Base-by-base conservation (phyloP, 192 early-diverging fungal genomes). In the Pilaira anomala region DNA sequence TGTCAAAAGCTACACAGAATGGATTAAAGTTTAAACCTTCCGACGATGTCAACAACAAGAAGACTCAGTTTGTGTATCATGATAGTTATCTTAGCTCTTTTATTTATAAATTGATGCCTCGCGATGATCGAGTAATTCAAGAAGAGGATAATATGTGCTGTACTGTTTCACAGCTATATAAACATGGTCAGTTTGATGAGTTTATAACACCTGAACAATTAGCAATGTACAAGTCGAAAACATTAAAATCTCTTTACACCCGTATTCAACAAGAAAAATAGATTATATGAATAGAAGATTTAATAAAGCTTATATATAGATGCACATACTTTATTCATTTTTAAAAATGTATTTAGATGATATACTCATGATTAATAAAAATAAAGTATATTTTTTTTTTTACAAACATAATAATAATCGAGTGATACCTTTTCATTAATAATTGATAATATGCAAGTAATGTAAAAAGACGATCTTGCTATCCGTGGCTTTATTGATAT, bases 101-200 rank as follows among this genome's bases (percentile, higher is more conserved):
- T 1, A 39, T 67, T 14, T 67, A 67, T 51, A 36, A 24, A 13
- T 4, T 67, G 1, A 36, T 52, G 3, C 21, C 65, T 16, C 25
- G 65, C 28, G 49, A 55, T 9, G 65, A 67, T 52, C 44, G 65
- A 25, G 65, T 60, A 1, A 67, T 67, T 28, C 53, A n/a, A 19
- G 53, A 55, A n/a, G 7, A 46, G 18, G 5, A 18, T 36, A 28
- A 30, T 2, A 1, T 16, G 11, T 9, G 11, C 7, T 55, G 30
- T 18, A 7, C 16, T 19, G 1, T 30, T 9, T 19, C 28, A 8
- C 53, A 55, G 16, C 29, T 55, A 9, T 55, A 30, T 5, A 19
- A 29, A 11, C n/a, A 55, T 18, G 26, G 19, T 30, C 2, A 55
- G 11, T 48, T 65, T 9, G 18, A 24, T 44, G 24, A 30, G 0